Percentiles rank a stretch among this genome's conserved stretches.
Conservation (phyloP, 345 rosid genomes). For the Brassica incana region DNA sequence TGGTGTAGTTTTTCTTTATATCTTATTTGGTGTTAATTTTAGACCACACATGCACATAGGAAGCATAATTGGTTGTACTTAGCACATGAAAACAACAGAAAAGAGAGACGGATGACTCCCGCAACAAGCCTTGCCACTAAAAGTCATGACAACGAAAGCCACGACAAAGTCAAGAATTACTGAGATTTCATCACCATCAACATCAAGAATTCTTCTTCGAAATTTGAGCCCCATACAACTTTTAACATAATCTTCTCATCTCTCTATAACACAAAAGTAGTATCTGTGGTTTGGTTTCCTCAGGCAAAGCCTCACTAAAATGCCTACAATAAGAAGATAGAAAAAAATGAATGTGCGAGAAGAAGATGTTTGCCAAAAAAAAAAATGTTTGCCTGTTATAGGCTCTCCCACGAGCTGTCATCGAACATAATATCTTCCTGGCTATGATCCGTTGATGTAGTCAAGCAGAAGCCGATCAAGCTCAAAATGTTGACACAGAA, state of each 20-base stretch:
- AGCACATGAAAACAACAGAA: conserved; percentile 8
- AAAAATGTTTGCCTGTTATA: not conserved
- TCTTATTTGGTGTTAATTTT: conserved; percentile 2
- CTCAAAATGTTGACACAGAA: conserved; percentile 68
- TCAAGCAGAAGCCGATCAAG: conserved; percentile 76
- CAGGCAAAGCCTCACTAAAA: conserved; percentile 21
- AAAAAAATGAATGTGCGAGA: conserved; percentile 16
- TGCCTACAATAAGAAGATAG: not conserved
- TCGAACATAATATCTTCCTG: not conserved
- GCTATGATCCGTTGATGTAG: conserved; percentile 63
- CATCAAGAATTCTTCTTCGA: not conserved
- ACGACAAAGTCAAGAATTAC: not conserved
- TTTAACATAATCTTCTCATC: conserved; percentile 11
- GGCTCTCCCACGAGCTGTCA: not conserved
- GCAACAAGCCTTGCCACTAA: conserved; percentile 6
- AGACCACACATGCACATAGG: conserved; percentile 22
- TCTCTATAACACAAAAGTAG: conserved; percentile 8
- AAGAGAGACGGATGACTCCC: conserved; percentile 23
- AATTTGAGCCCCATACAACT: not conserved
- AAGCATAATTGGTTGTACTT: not conserved
- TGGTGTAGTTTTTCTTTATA: not conserved
- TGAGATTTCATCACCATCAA: conserved; percentile 22
- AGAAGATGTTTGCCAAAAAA: too few species aligned
- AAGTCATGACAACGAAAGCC: conserved; percentile 31
- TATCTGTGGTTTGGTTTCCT: conserved; percentile 28